These are phyloP conservation scores for Wickerhamiella cacticola DNA, from an alignment of 805 yeast species.

Conservation along the genomic window DNA sequence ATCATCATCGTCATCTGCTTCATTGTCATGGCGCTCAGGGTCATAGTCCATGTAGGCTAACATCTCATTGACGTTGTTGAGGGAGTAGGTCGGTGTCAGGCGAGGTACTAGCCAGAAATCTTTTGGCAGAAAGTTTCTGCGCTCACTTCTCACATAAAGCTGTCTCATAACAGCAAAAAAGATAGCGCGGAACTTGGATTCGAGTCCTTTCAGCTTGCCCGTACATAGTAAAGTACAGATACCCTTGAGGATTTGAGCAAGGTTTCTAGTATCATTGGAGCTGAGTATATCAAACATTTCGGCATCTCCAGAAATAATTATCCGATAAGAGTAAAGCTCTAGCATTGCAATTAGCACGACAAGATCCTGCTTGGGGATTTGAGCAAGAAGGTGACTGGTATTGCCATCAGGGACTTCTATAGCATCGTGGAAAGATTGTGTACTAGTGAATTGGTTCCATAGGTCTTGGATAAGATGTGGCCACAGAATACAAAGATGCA, in stretches of 20 bases:
- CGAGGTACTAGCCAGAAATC: slow-evolving; percentile 43
- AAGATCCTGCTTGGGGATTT: slow-evolving; percentile 1
- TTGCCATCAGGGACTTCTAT: neutral
- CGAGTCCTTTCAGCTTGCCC: neutral
- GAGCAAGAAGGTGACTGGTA: neutral
- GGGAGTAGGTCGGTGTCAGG: slow-evolving; percentile 1
- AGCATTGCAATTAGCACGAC: slow-evolving; percentile 37
- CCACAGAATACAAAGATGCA: neutral
- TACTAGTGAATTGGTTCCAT: slow-evolving; percentile 15
- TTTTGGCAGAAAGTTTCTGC: slow-evolving; percentile 40
- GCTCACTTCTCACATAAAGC: slow-evolving; percentile 51
- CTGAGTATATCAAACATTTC: slow-evolving; percentile 41
- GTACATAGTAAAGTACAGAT: neutral
- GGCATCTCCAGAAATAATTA: slow-evolving; percentile 52
- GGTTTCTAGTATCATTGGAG: slow-evolving; percentile 30
- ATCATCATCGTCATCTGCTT: slow-evolving; percentile 4
- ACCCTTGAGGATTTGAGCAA: slow-evolving; percentile 32
- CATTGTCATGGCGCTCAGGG: slow-evolving; percentile 18
- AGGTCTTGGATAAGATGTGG: slow-evolving; percentile 9
- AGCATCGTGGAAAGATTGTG: neutral
- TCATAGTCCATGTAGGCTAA: slow-evolving; percentile 22
- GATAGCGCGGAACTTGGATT: neutral
- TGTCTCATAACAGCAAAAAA: slow-evolving; percentile 45
- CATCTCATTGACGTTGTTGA: slow-evolving; percentile 27
- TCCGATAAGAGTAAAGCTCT: slow-evolving; percentile 54